Evolutionary conservation across 768 basidiomycete genomes (phyloP).

Genomic region (Pulveroboletus sp.): DNA sequence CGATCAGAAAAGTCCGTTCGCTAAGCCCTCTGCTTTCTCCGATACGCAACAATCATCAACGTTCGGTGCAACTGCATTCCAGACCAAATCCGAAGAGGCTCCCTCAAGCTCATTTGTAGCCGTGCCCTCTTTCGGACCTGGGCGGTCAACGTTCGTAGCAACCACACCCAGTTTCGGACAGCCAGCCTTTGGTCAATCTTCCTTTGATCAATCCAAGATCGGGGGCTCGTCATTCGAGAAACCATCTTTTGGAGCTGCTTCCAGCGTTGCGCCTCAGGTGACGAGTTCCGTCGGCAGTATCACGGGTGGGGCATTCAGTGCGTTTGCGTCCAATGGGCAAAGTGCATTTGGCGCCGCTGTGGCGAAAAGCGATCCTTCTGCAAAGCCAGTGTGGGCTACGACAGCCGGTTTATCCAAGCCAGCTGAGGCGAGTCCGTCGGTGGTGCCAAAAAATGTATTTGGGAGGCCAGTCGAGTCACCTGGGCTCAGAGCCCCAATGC

Average conservation of each 20-base stretch:
- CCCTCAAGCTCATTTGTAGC: conserved; percentile 30
- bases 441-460: conserved; percentile 4
- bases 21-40: conserved; percentile 22
- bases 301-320: conserved; percentile 34
- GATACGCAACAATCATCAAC: conserved; percentile 6
- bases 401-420: conserved; percentile 7
- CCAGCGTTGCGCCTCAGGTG: conserved; percentile 9
- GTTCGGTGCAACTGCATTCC: conserved; percentile 18
- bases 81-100: conserved; percentile 11
- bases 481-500: conserved; percentile 12
- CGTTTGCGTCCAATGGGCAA: conserved; percentile 29
- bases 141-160: conserved; percentile 33
- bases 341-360: conserved; percentile 29
- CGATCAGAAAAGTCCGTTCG: conserved; percentile 27
- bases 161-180: conserved; percentile 34
- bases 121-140: conserved; percentile 27
- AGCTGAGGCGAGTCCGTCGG: conserved; percentile 5
- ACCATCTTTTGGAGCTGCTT: conserved; percentile 14
- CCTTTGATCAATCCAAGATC: conserved; percentile 22
- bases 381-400: conserved; percentile 23
- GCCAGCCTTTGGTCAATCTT: conserved; percentile 37
- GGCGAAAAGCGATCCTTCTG: conserved; percentile 13
- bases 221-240: conserved; percentile 21
- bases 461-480: conserved; percentile 7
- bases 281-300: conserved; percentile 10